A percentile compares a stretch with the other conserved stretches of the same genome.
phyloP scores from a whole-genome alignment of 2,329 filamentous ascomycete species.

The Verticillium zaregamsianum region DNA sequence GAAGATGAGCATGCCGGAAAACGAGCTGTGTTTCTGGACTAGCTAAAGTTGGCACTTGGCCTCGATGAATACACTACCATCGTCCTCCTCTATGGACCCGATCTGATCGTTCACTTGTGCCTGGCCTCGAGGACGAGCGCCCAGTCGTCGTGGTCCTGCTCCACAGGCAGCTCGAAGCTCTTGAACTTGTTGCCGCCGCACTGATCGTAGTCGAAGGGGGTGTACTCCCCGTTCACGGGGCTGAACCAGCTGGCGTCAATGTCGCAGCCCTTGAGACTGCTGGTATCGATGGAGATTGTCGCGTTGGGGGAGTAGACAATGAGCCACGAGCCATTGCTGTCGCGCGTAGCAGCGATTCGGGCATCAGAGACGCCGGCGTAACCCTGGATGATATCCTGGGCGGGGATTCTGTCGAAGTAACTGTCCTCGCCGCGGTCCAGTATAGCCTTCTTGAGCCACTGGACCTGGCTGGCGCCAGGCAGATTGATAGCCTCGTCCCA shows the following conservation, averaged over 20 bases:
- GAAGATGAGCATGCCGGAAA: too few species aligned
- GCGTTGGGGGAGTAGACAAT: background rate
- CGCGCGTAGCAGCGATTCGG: background rate
- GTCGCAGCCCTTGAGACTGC: background rate
- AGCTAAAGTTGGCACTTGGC: too few species aligned
- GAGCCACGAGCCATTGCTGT: background rate
- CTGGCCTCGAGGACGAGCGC: background rate
- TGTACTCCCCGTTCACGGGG: background rate
- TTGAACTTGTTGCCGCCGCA: background rate
- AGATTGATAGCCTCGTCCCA: background rate
- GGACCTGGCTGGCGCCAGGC: background rate
- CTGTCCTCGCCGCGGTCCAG: background rate
- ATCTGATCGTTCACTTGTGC: too few species aligned
- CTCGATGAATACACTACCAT: too few species aligned
- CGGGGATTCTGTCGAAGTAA: background rate
- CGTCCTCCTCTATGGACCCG: too few species aligned
- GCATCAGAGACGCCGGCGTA: background rate
- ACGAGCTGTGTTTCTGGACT: too few species aligned
- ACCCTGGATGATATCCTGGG: background rate
- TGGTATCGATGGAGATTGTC: background rate
- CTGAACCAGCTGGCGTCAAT: background rate
- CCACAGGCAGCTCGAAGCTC: background rate
- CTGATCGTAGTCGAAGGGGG: background rate
- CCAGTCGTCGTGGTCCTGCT: conserved; percentile 1
- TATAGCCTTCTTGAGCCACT: background rate